Evolutionary conservation across 2,329 filamentous ascomycete genomes (phyloP).

Genomic region (Ophiostoma angusticollis): DNA sequence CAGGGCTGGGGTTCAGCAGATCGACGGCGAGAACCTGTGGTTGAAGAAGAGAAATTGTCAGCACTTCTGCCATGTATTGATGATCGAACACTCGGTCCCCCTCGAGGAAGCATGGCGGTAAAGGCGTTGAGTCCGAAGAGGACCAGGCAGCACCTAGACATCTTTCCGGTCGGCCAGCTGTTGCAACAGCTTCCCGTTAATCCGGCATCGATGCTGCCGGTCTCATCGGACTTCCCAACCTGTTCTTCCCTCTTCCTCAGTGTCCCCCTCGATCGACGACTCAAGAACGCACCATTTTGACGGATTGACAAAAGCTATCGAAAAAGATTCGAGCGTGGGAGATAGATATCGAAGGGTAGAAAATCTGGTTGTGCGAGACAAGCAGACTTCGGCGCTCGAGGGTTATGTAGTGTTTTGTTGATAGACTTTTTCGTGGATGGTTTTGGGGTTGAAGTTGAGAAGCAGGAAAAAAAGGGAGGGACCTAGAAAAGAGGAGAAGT

Average conservation of each 20-base stretch:
- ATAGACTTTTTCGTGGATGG: too few relatives aligned
- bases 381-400: slow-evolving; percentile 43
- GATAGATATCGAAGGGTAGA: slow-evolving; percentile 32
- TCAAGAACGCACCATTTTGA: slow-evolving; percentile 50
- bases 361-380: slow-evolving; percentile 27
- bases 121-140: too few relatives aligned
- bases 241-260: background rate
- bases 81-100: too few relatives aligned
- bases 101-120: too few relatives aligned
- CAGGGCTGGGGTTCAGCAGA: slow-evolving; percentile 97
- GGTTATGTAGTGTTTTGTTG: slow-evolving; percentile 23
- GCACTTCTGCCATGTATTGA: slow-evolving; percentile 21
- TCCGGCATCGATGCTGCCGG: slow-evolving; percentile 1
- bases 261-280: background rate
- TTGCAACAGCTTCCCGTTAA: too few relatives aligned
- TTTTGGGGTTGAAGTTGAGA: slow-evolving; percentile 7
- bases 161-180: too few relatives aligned
- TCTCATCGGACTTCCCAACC: background rate
- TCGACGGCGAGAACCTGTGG: slow-evolving; percentile 97
- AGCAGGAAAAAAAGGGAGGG: background rate
- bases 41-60: slow-evolving; percentile 30
- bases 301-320: slow-evolving; percentile 33
- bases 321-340: slow-evolving; percentile 30
- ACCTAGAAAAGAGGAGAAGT: slow-evolving; percentile 5
- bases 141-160: slow-evolving; percentile 4